Percentiles rank a stretch among this genome's conserved stretches.
Conservation (phyloP, 78 protist species). For the Dictyostelium discoideum region DNA sequence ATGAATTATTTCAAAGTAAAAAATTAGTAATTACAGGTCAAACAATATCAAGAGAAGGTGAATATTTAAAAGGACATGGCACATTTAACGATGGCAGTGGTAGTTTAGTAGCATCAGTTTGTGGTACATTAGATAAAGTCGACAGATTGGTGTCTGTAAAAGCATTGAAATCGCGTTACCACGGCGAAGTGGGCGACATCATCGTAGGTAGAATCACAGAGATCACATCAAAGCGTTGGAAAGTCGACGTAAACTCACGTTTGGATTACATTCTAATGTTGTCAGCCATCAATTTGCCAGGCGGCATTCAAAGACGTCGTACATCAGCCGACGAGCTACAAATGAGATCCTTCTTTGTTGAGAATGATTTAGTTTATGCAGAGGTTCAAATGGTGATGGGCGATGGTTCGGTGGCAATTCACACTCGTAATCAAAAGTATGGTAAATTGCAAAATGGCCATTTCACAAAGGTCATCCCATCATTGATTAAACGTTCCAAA, state of each 20-base stretch:
- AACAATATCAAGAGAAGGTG: conserved; percentile 73
- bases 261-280: conserved; percentile 83
- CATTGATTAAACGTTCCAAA: conserved; percentile 86
- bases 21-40: conserved; percentile 74
- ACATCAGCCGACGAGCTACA: conserved; percentile 88
- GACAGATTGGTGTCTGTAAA: conserved; percentile 84
- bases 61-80: conserved; percentile 79
- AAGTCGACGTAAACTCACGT: conserved; percentile 85
- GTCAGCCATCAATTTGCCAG: conserved; percentile 92
- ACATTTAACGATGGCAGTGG: conserved; percentile 37
- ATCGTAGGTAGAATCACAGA: conserved; percentile 89
- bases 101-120: conserved; percentile 62
- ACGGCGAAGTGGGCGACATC: conserved; percentile 93
- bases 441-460: conserved; percentile 83
- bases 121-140: conserved; percentile 91
- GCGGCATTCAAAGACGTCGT: conserved; percentile 91
- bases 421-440: conserved; percentile 87
- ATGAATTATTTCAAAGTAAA: background rate
- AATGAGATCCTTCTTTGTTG: conserved; percentile 90
- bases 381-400: conserved; percentile 88
- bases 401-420: conserved; percentile 88
- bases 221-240: conserved; percentile 88
- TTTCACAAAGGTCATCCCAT: conserved; percentile 78
- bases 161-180: conserved; percentile 85
- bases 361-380: conserved; percentile 90